These are phyloP conservation scores for Parmelia sp. DNA, from an alignment of 495 filamentous ascomycete species.

Conservation along the genomic window DNA sequence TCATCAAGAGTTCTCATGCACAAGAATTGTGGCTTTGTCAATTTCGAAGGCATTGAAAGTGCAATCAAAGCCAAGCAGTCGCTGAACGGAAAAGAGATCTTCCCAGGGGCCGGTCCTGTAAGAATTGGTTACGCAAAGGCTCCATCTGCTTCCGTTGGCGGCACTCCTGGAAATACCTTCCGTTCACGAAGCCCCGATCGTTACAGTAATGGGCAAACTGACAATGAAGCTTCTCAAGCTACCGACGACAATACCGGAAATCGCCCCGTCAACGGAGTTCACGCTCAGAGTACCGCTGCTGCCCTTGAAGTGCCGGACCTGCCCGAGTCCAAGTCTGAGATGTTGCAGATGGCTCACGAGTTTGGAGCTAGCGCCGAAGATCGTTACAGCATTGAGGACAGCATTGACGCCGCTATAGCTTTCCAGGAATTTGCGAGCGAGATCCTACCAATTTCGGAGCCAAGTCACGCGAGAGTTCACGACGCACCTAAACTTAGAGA, in stretches of 20 bases:
- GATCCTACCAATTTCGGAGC: constrained; percentile 83
- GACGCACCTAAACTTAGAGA: constrained; percentile 94
- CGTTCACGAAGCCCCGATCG: constrained; percentile 95
- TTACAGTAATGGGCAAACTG: constrained; percentile 48
- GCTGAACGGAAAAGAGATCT: constrained; percentile 95
- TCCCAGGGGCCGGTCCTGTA: constrained; percentile 91
- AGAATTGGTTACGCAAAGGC: constrained; percentile 97
- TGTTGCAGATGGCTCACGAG: constrained; percentile 77
- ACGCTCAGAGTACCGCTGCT: constrained; percentile 36
- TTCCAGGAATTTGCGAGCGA: constrained; percentile 70
- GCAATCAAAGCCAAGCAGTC: constrained; percentile 79
- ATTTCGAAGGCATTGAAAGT: constrained; percentile 85
- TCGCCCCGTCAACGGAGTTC: constrained; percentile 35
- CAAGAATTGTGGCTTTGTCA: constrained; percentile 99
- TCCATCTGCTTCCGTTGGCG: constrained; percentile 68
- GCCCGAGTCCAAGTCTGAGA: constrained; percentile 69
- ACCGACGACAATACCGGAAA: constrained; percentile 36
- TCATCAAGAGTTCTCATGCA: constrained; percentile 92
- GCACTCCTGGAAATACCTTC: constrained; percentile 81
- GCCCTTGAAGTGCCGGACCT: constrained; percentile 67
- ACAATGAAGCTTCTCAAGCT: constrained; percentile 33
- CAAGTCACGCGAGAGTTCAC: constrained; percentile 82
- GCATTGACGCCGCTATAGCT: constrained; percentile 67
- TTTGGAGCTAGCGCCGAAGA: constrained; percentile 88
- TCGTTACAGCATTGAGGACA: constrained; percentile 59